Conservation (phyloP, 306 rosid species). For the Luffa aegyptiaca region DNA sequence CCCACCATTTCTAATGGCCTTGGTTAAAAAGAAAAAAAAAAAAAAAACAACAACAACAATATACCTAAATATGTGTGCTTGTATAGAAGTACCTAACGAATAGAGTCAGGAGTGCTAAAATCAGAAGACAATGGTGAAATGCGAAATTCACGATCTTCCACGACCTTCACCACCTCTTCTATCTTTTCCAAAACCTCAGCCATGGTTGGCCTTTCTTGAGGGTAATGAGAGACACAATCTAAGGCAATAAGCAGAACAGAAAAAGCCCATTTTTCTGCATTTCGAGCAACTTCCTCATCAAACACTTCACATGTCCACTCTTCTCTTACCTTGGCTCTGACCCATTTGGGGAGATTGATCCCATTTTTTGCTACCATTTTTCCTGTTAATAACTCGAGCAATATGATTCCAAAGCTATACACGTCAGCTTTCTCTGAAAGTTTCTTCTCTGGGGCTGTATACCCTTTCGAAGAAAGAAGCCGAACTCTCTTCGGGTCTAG, state of each 20-base stretch:
- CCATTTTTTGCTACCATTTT: conserved; percentile 41
- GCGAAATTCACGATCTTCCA: conserved; percentile 12
- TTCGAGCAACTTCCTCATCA: conserved; percentile 42
- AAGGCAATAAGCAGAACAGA: conserved; percentile 37
- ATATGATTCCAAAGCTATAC: conserved; percentile 61
- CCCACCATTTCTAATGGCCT: neutral
- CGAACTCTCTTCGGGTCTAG: conserved; percentile 27
- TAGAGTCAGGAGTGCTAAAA: neutral
- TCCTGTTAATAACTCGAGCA: conserved; percentile 49
- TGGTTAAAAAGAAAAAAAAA: neutral
- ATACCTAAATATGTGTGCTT: neutral
- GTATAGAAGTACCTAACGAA: neutral
- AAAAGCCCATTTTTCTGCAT: conserved; percentile 33
- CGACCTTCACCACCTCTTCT: conserved; percentile 31
- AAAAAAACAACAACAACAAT: too few relatives aligned
- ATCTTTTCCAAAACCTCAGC: conserved; percentile 43
- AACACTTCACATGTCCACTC: conserved; percentile 89
- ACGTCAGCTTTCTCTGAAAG: conserved; percentile 51
- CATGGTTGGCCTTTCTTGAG: conserved; percentile 40
- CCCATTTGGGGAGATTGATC: conserved; percentile 73
- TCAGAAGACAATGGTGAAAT: conserved; percentile 10
- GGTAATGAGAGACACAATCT: conserved; percentile 39
- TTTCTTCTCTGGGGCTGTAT: conserved; percentile 51
- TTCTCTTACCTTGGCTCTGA: conserved; percentile 57
- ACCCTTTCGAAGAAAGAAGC: conserved; percentile 31